Evolutionary conservation across 2,329 filamentous ascomycete species (phyloP).

Genomic region (Aspergillus nomiae): DNA sequence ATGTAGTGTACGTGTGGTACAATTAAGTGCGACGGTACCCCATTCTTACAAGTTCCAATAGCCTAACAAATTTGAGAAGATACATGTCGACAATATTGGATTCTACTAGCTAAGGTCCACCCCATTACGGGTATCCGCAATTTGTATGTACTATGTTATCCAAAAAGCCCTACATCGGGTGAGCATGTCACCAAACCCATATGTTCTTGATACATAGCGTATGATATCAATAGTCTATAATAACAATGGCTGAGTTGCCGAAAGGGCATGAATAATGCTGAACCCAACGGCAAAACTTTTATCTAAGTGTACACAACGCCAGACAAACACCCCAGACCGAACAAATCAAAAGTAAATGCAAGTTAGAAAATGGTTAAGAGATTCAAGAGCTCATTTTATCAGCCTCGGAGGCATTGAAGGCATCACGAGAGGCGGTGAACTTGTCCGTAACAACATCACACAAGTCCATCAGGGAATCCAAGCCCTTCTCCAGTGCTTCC

Average conservation of each 20-base stretch:
- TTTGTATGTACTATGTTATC: not conserved
- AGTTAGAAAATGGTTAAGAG: conserved; percentile 6
- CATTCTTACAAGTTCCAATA: not conserved
- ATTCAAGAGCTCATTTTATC: conserved; percentile 37
- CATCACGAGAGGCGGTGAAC: conserved; percentile 70
- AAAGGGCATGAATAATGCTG: conserved; percentile 1
- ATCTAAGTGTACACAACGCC: conserved; percentile 10
- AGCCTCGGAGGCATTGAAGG: conserved; percentile 52
- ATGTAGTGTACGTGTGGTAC: not conserved
- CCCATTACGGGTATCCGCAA: not conserved
- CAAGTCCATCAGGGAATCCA: conserved; percentile 84
- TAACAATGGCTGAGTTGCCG: conserved; percentile 6
- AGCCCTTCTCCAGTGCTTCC: conserved; percentile 85
- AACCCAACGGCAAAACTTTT: conserved; percentile 8
- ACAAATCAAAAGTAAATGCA: conserved; percentile 13
- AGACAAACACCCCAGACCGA: conserved; percentile 11
- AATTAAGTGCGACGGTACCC: not conserved
- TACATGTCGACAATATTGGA: not conserved
- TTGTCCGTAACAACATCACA: conserved; percentile 94
- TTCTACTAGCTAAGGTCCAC: not conserved
- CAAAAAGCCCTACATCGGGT: not conserved
- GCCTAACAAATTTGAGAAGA: not conserved
- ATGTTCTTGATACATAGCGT: not conserved
- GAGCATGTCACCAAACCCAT: not conserved
- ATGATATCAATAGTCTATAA: conserved; percentile 3